These are phyloP conservation scores for Plantago ovata DNA, from an alignment of 257 asterid species.

Conservation along the genomic window DNA sequence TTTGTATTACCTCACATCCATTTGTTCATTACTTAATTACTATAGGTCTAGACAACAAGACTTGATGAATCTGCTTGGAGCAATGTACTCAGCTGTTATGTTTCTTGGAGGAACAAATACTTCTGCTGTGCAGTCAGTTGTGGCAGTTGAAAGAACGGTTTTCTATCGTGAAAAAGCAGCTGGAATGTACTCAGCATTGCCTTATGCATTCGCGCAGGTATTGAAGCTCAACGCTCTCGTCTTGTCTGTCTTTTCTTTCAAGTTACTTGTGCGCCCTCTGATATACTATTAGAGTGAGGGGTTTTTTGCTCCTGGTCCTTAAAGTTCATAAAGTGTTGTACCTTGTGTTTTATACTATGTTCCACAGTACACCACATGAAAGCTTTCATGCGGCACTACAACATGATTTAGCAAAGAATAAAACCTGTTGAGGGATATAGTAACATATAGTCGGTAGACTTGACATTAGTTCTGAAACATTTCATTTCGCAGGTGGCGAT, in stretches of 20 bases:
- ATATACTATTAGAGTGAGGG: background rate
- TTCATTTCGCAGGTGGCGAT: constrained; percentile 56
- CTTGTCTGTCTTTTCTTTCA: background rate
- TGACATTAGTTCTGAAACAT: background rate
- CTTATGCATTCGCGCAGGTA: constrained; percentile 77
- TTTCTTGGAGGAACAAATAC: constrained; percentile 81
- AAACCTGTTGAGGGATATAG: no score
- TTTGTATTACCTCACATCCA: background rate
- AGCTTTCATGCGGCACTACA: no score
- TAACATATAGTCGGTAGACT: no score
- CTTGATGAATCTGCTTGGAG: constrained; percentile 61
- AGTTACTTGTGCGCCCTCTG: background rate
- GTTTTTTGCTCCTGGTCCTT: no score
- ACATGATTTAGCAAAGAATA: no score
- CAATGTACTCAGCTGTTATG: constrained; percentile 70
- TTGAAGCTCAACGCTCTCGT: background rate
- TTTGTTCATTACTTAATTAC: background rate
- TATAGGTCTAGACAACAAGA: constrained; percentile 69
- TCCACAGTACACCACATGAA: no score
- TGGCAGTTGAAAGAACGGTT: constrained; percentile 73
- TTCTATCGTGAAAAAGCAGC: constrained; percentile 87
- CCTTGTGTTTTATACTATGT: no score
- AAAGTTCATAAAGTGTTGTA: no score
- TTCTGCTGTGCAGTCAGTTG: constrained; percentile 68
- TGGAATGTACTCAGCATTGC: constrained; percentile 74